Base-by-base conservation (phyloP, 192 early-diverging fungal species). In the Phycomyces blakesleeanus region DNA sequence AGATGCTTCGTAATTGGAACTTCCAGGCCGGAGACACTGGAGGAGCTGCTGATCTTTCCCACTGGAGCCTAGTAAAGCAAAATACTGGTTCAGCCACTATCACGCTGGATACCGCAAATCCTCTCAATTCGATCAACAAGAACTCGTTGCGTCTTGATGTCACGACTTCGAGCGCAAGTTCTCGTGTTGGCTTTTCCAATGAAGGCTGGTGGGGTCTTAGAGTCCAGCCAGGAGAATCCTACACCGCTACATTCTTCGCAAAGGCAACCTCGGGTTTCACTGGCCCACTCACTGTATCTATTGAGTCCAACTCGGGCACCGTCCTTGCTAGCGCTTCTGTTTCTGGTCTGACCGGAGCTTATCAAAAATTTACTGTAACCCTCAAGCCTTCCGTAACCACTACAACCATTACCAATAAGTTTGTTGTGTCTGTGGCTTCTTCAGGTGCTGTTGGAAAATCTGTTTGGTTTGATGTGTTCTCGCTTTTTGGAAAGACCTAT, bases 1-100 rank as follows among this genome's bases (percentile, higher is more conserved):
- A 68, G 20, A 44, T 64, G 55, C 25, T 68, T 34, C 66, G 66
- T 12, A 68, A 61, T 18, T 21, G 59, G 11, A 62, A 40, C 10
- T 68, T 68, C 16, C 66, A 68, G 65, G 52, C 50, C 25, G 64
- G 64, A 16, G 57, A 57, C 25, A 57, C 60, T 9, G 60, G 60
- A 16, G 60, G 60, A 3, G 18, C 60, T 21, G 26, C 60, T 14
- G 60, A 62, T 62, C 41, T 62, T 20, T 51, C 60, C 15, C 18
- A 62, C 60, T 62, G 51, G 20, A 47, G 29, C 5, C 26, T 44
- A 1, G 37, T 62, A 0, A 51, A 52, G 3, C 16, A 44, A 20
- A 50, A 29, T 11, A 29, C 47, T 9, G 20, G 60, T 8, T 62
- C 51, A 0, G 37, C 54, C 3, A 27, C 63, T 21, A 65, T 65